These are phyloP conservation scores for Trichophyton verrucosum DNA, from an alignment of 2,329 filamentous ascomycete species.

Conservation along the genomic window DNA sequence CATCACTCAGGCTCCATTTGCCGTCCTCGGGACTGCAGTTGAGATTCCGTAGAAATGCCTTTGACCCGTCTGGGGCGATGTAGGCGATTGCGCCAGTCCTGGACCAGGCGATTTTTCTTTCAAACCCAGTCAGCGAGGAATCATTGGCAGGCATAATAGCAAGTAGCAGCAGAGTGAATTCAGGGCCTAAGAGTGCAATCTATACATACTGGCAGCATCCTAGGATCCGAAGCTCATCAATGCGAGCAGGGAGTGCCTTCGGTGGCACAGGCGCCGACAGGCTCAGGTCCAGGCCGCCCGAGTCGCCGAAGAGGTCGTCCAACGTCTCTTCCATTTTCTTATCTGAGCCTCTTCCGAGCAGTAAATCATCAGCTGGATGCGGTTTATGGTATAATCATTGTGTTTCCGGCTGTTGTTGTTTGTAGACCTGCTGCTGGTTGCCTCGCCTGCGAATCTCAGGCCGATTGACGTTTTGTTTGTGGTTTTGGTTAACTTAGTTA, in stretches of 20 bases:
- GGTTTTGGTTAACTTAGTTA: too few relatives aligned
- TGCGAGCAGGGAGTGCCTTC: slow-evolving; percentile 56
- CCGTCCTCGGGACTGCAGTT: slow-evolving; percentile 56
- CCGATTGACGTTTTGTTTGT: not conserved
- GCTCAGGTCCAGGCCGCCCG: slow-evolving; percentile 43
- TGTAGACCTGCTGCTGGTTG: not conserved
- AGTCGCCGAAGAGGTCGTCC: slow-evolving; percentile 65
- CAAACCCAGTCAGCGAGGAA: too few relatives aligned
- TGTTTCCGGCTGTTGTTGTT: not conserved
- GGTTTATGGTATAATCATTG: not conserved
- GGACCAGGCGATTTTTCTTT: slow-evolving; percentile 75
- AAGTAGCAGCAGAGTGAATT: not conserved
- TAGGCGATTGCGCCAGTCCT: slow-evolving; percentile 74
- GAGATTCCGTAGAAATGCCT: slow-evolving; percentile 61
- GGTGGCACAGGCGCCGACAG: slow-evolving; percentile 43
- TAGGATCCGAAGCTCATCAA: slow-evolving; percentile 62
- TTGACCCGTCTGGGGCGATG: slow-evolving; percentile 58
- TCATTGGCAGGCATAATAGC: not conserved
- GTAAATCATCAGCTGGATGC: not conserved
- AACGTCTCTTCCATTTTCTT: slow-evolving; percentile 43
- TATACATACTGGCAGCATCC: slow-evolving; percentile 69
- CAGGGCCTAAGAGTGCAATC: not conserved
- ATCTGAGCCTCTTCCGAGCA: not conserved
- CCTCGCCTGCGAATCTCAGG: not conserved
- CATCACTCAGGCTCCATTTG: slow-evolving; percentile 62